A percentile compares a stretch with the other conserved stretches of the same genome.
Conservation (phyloP, 2,329 filamentous ascomycete genomes). For the Diaporthe citriasiana region DNA sequence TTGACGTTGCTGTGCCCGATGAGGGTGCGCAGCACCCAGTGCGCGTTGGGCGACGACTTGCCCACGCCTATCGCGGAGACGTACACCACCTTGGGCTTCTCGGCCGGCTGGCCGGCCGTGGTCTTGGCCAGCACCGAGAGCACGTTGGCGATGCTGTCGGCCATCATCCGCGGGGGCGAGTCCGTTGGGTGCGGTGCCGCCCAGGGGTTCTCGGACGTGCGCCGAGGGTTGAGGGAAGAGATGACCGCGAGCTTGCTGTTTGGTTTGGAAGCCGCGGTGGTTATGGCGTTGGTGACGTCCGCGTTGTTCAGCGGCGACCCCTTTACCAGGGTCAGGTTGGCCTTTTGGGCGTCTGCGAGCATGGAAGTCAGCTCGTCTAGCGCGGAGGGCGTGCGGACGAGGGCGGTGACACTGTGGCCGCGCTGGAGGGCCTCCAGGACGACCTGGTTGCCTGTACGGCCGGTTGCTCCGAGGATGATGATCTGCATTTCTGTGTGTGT, state of each 20-base stretch:
- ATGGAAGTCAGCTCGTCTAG: slow-evolving; percentile 46
- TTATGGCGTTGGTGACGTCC: slow-evolving; percentile 4
- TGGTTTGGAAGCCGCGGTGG: neutral
- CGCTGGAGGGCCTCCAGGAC: slow-evolving; percentile 56
- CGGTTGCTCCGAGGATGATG: slow-evolving; percentile 59
- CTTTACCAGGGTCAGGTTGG: neutral
- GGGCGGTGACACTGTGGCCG: slow-evolving; percentile 55
- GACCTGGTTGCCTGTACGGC: slow-evolving; percentile 59
- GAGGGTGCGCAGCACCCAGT: slow-evolving; percentile 17
- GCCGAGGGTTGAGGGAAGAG: slow-evolving; percentile 16
- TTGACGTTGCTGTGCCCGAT: slow-evolving; percentile 21
- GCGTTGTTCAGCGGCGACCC: slow-evolving; percentile 1
- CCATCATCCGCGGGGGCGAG: slow-evolving; percentile 28
- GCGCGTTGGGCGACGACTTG: slow-evolving; percentile 15
- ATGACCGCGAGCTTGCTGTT: slow-evolving; percentile 1
- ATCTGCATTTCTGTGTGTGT: slow-evolving; percentile 51
- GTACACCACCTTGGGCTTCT: slow-evolving; percentile 22
- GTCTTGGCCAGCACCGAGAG: neutral
- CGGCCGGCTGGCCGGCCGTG: neutral
- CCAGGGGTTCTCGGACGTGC: slow-evolving; percentile 28
- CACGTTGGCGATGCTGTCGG: slow-evolving; percentile 20
- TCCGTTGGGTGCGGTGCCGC: slow-evolving; percentile 19
- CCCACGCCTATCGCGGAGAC: slow-evolving; percentile 24
- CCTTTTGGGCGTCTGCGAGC: neutral
- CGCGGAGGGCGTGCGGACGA: slow-evolving; percentile 51